A percentile compares a stretch with the other conserved stretches of the same genome.
phyloP scores from a whole-genome alignment of 2,329 filamentous ascomycete species.

The Stemphylium vesicarium region DNA sequence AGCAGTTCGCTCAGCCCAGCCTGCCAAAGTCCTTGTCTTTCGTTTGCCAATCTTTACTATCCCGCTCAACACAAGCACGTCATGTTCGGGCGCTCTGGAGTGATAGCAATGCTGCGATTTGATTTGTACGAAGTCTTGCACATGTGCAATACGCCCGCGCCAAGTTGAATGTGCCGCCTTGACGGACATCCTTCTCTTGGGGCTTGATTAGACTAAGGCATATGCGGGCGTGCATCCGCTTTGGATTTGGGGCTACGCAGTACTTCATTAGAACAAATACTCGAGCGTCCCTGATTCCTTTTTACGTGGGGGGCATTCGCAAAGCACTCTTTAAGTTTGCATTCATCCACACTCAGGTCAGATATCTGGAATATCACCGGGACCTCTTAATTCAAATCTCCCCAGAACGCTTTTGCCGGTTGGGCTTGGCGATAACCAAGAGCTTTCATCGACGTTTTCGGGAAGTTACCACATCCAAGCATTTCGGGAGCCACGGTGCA shows the following conservation, averaged over 20 bases:
- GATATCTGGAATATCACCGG: slow-evolving; percentile 1
- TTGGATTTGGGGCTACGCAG: slow-evolving; percentile 28
- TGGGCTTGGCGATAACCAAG: neutral
- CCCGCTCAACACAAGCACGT: slow-evolving; percentile 25
- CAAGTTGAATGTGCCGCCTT: slow-evolving; percentile 26
- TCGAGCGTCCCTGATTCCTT: slow-evolving; percentile 11
- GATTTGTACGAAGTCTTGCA: slow-evolving; percentile 26
- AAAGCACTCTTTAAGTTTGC: slow-evolving; percentile 9
- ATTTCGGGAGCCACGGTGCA: neutral
- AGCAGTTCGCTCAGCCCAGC: slow-evolving; percentile 28
- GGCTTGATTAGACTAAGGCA: slow-evolving; percentile 20
- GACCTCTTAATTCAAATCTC: neutral
- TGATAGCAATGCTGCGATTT: slow-evolving; percentile 15
- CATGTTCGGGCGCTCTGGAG: slow-evolving; percentile 26
- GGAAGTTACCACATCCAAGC: neutral
- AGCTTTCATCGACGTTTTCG: neutral
- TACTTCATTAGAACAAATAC: slow-evolving; percentile 13
- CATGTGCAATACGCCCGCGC: slow-evolving; percentile 23
- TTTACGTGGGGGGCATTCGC: slow-evolving; percentile 4
- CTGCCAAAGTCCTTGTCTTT: slow-evolving; percentile 29
- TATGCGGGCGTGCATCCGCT: slow-evolving; percentile 24
- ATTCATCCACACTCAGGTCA: neutral
- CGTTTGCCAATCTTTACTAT: slow-evolving; percentile 18
- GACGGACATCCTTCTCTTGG: slow-evolving; percentile 20
- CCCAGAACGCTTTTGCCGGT: neutral